These are phyloP conservation scores for Pseudogymnoascus sp. DNA, from an alignment of 2,329 filamentous ascomycete species.

Conservation along the genomic window DNA sequence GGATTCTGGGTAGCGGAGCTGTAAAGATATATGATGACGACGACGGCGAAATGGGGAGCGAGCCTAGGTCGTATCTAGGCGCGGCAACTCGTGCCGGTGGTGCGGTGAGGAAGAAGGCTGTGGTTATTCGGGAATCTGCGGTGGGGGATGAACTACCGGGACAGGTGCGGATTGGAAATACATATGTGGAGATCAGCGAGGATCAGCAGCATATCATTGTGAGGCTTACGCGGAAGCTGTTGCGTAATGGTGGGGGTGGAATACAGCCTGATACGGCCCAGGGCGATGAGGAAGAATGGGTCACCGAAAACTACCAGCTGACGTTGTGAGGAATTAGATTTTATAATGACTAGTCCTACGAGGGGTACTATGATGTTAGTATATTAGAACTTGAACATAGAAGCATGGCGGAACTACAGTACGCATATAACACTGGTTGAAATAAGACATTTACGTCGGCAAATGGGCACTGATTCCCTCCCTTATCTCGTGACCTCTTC, in stretches of 20 bases:
- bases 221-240: not conserved
- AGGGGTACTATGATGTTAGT: not conserved
- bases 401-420: not conserved
- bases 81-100: not conserved
- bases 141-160: not conserved
- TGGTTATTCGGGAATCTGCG: not conserved
- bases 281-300: not conserved
- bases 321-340: not conserved
- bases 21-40: not conserved
- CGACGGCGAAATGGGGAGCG: not conserved
- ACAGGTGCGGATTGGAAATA: not conserved
- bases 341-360: not conserved
- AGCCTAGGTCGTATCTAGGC: not conserved
- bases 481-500: no score
- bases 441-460: not conserved
- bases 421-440: not conserved
- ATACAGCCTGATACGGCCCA: not conserved
- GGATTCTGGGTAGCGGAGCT: not conserved
- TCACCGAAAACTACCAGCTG: not conserved
- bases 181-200: not conserved
- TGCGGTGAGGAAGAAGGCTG: not conserved
- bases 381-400: not conserved
- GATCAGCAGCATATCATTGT: not conserved
- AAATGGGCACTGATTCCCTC: no score
- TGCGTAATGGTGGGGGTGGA: not conserved